Percentiles rank a stretch among this genome's conserved stretches.
Conservation (phyloP, 768 basidiomycete genomes). For the Auriscalpium vulgare region DNA sequence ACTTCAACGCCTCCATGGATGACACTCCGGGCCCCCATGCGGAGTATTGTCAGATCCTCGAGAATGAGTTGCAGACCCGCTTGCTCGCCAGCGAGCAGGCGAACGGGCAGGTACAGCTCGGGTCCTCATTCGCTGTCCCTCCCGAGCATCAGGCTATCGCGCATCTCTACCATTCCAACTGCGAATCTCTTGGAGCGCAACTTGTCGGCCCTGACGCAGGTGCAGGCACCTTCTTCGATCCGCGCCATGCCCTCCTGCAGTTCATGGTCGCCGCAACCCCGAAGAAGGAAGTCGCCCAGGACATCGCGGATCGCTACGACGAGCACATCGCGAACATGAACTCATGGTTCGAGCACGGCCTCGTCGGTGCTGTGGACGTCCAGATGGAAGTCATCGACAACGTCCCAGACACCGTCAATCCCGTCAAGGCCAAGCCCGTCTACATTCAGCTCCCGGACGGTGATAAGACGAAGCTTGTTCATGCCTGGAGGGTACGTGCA, state of each 20-base stretch:
- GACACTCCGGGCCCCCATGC: conserved; percentile 33
- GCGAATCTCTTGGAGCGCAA: conserved; percentile 22
- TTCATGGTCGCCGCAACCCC: conserved; percentile 77
- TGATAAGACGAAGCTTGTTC: conserved; percentile 51
- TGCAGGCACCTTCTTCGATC: conserved; percentile 21
- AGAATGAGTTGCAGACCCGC: conserved; percentile 24
- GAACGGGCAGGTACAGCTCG: conserved; percentile 7
- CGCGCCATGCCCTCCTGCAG: conserved; percentile 54
- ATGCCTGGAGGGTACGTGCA: conserved; percentile 69
- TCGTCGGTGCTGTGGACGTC: conserved; percentile 37
- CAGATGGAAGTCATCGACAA: conserved; percentile 41
- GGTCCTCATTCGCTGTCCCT: conserved; percentile 23
- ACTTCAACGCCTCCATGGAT: conserved; percentile 19
- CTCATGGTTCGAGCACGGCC: conserved; percentile 30
- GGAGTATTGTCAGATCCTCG: conserved; percentile 43
- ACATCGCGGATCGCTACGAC: conserved; percentile 44
- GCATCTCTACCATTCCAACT: conserved; percentile 50
- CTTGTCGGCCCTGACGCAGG: no score
- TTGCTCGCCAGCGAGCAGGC: conserved; percentile 19
- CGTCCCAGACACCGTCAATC: conserved; percentile 71
- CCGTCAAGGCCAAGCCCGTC: conserved; percentile 73
- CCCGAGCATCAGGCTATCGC: conserved; percentile 26
- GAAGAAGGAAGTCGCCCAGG: conserved; percentile 33
- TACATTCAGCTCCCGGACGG: conserved; percentile 75
- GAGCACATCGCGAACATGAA: conserved; percentile 44